phyloP scores from a whole-genome alignment of 1,284 basidiomycete genomes.

The Boletus smithii region DNA sequence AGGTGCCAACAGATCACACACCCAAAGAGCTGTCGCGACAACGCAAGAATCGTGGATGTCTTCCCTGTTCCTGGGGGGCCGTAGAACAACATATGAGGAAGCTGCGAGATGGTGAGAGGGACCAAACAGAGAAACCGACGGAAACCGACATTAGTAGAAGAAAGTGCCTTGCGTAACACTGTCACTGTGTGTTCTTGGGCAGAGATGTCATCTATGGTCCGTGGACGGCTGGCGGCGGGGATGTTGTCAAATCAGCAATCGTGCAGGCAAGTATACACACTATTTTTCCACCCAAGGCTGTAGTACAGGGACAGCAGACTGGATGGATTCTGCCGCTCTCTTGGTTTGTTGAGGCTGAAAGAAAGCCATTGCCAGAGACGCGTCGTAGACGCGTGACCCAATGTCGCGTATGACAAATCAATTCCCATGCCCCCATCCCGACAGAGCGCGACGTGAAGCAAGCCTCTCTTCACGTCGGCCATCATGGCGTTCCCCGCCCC shows the following conservation, averaged over 20 bases:
- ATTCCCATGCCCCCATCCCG: conserved; percentile 29
- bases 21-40: conserved; percentile 95
- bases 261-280: conserved; percentile 41
- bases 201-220: conserved; percentile 96
- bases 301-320: conserved; percentile 53
- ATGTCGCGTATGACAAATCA: conserved; percentile 31
- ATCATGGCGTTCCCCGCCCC: conserved; percentile 39
- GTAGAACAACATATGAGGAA: conserved; percentile 99
- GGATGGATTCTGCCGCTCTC: conserved; percentile 40
- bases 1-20: conserved; percentile 35
- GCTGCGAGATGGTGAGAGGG: conserved; percentile 46
- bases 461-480: conserved; percentile 14
- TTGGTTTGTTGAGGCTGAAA: conserved; percentile 51
- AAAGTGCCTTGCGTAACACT: conserved; percentile 87
- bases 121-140: neutral
- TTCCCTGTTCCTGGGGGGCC: conserved; percentile 99
- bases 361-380: conserved; percentile 49
- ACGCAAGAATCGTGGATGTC: conserved; percentile 95
- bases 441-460: conserved; percentile 16
- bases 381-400: conserved; percentile 36
- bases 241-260: conserved; percentile 6
- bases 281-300: conserved; percentile 99
- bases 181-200: conserved; percentile 96
- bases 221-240: conserved; percentile 70
- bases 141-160: conserved; percentile 80